Conservation (phyloP, 2,329 filamentous ascomycete species). For the Penicillium expansum region DNA sequence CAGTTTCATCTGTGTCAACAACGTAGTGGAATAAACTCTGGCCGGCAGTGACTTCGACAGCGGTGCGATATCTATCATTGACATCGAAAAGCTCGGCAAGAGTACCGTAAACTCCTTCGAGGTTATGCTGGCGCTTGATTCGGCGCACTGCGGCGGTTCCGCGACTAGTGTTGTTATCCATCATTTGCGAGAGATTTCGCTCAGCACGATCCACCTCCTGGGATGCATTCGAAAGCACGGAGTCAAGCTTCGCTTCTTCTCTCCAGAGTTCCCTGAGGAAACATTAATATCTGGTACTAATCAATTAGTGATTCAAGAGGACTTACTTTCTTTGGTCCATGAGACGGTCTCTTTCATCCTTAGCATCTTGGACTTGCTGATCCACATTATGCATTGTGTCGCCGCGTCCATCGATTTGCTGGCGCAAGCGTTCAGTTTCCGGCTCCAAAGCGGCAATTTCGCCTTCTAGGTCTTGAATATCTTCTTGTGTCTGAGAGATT, state of each 20-base stretch:
- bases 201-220: constrained; percentile 77
- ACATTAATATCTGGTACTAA: constrained; percentile 6
- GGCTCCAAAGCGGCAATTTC: constrained; percentile 70
- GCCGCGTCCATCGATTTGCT: constrained; percentile 74
- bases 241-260: constrained; percentile 82
- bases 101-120: constrained; percentile 87
- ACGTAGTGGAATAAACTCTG: constrained; percentile 93
- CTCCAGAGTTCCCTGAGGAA: constrained; percentile 64
- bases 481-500: constrained; percentile 77
- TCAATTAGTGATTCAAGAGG: neutral
- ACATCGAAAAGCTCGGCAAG: constrained; percentile 90
- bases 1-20: constrained; percentile 86
- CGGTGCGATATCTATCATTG: constrained; percentile 77
- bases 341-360: constrained; percentile 73
- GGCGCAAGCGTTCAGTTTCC: constrained; percentile 67
- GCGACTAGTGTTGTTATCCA: constrained; percentile 83
- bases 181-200: constrained; percentile 72
- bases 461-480: constrained; percentile 68
- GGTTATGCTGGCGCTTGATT: constrained; percentile 73
- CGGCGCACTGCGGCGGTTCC: constrained; percentile 84
- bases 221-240: constrained; percentile 70
- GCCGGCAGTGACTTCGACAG: constrained; percentile 89
- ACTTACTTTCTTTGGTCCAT: constrained; percentile 75
- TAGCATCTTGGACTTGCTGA: constrained; percentile 71
- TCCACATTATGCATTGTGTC: constrained; percentile 69